Percentiles rank a stretch among this genome's conserved stretches.
Evolutionary conservation across 73 alveolate genomes (phyloP).

Genomic region (Paramecium tetraurelia): DNA sequence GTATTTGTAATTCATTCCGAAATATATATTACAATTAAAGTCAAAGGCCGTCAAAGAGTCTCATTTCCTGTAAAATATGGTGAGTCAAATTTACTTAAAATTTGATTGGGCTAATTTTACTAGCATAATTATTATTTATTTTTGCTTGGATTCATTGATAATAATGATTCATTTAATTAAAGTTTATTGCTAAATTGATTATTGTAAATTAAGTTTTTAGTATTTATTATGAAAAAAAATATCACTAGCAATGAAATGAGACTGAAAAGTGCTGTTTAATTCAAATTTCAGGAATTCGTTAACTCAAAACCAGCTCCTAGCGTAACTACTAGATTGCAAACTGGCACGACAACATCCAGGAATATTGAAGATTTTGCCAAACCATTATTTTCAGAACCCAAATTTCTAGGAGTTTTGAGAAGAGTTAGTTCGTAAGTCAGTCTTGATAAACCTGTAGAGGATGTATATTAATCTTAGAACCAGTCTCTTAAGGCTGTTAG

Average conservation of each 20-base stretch:
- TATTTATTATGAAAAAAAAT: not conserved
- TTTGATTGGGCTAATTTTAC: not conserved
- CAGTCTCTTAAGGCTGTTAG: not conserved
- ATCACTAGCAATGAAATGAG: not conserved
- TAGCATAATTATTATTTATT: not conserved
- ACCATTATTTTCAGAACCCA: not conserved
- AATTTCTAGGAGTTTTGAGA: not conserved
- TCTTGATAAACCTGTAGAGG: not conserved
- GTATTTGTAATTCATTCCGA: not conserved
- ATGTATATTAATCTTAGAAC: not conserved
- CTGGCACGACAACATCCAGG: not conserved
- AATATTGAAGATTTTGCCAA: not conserved
- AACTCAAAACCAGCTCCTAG: not conserved
- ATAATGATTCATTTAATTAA: too few relatives aligned
- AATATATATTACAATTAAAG: not conserved
- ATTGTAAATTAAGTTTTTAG: not conserved
- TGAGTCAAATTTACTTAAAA: too few relatives aligned
- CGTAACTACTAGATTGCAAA: not conserved
- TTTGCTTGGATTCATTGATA: not conserved
- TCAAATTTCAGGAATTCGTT: not conserved
- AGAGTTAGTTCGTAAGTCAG: constrained; percentile 3
- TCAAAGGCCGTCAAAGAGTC: not conserved
- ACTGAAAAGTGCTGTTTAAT: not conserved
- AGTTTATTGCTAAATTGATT: not conserved
- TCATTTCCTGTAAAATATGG: not conserved